These are phyloP conservation scores for Senna siamea DNA, from an alignment of 306 rosid genomes.

Conservation along the genomic window DNA sequence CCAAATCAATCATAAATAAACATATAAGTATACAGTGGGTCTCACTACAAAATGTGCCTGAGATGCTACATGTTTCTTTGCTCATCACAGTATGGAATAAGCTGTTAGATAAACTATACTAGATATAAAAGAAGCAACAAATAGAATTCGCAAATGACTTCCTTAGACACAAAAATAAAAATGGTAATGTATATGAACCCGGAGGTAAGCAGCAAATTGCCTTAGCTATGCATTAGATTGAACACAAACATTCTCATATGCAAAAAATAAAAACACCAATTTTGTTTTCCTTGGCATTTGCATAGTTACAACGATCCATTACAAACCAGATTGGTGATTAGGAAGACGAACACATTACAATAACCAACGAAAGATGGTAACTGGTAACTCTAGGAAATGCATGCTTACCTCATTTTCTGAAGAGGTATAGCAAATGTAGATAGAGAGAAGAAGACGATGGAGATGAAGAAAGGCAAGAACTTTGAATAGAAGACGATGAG, in stretches of 20 bases:
- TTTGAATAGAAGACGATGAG: neutral
- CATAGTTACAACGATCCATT: neutral
- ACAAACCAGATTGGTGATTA: no score
- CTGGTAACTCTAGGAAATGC: neutral
- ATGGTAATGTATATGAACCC: neutral
- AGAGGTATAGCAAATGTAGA: neutral
- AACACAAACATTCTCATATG: neutral
- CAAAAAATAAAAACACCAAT: neutral
- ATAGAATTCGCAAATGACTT: no score
- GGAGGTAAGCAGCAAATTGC: neutral
- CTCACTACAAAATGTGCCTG: no score
- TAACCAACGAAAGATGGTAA: neutral
- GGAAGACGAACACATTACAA: neutral
- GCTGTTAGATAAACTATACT: no score
- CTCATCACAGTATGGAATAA: neutral
- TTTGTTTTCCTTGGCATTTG: neutral
- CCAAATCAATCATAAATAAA: neutral
- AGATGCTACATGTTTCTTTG: no score
- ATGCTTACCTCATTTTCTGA: conserved; percentile 12
- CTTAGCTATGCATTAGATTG: no score
- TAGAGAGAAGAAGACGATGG: neutral
- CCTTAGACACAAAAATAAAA: no score
- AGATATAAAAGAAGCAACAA: no score
- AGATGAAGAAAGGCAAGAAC: conserved; percentile 1
- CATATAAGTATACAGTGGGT: neutral